Base-by-base conservation (phyloP, 1,284 basidiomycete species). In the Ceratobasidium sp. region DNA sequence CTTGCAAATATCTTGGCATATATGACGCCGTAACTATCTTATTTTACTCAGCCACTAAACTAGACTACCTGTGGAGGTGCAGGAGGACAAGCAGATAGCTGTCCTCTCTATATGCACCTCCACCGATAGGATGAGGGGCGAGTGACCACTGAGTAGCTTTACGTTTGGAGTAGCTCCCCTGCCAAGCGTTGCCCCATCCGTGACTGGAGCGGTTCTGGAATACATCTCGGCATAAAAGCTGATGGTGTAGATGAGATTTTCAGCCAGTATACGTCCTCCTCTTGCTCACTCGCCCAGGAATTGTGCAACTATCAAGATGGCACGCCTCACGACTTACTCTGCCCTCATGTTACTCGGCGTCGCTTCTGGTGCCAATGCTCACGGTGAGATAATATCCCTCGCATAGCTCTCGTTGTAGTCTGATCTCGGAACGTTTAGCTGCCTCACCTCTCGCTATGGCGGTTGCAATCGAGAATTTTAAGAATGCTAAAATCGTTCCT, bases 401-500 rank as follows among this genome's bases (percentile, higher is more conserved):
- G 17, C 15, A 27, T 22, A 15, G 60, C 47, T 52, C 50, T 53
- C 20, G 17, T n/a, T 35, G 25, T 12, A 12, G 29, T 58, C n/a
- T 45, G 3, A 43, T 34, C 38, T 32, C 34, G 50, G 20, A 17
- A 32, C n/a, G n/a, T 52, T 38, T n/a, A 73, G 70, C 73, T 32
- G 72, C 72, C 31, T 62, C 52, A 27, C 58, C 73, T 20, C 64
- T 74, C 32, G 57, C 68, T 32, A 58, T 74, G 54, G 70, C 68
- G 3, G 34, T 72, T 13, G 69, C 70, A 4, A 38, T 70, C 32
- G 69, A 73, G 47, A 71, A 74, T 40, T 74, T 74, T 65, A 70
- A 69, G 35, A 70, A 72, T 43, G 70, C 73, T 4, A 45, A 70
- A 6, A 62, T 74, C 32, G 71, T 71, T 3, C 73, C 73, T 2